phyloP scores from a whole-genome alignment of 1,284 basidiomycete species.

The Xanthoconium separans region DNA sequence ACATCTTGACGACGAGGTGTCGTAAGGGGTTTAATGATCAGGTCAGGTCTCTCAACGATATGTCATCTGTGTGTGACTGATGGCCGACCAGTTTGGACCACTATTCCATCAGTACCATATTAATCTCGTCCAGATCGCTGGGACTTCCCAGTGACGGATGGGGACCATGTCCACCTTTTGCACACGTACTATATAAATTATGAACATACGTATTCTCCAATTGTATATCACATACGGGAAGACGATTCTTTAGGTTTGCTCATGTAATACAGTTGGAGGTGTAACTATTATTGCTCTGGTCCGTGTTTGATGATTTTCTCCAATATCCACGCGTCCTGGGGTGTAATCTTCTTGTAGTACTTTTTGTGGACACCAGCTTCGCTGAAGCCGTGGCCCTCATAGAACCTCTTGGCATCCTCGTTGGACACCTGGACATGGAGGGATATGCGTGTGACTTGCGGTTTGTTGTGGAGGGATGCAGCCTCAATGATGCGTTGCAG shows the following conservation, averaged over 20 bases:
- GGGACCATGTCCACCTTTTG: slow-evolving; percentile 22
- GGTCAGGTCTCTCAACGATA: slow-evolving; percentile 15
- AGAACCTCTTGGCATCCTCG: slow-evolving; percentile 67
- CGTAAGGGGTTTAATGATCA: slow-evolving; percentile 18
- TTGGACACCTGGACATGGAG: slow-evolving; percentile 81
- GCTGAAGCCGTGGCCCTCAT: slow-evolving; percentile 74
- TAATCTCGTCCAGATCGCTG: slow-evolving; percentile 25
- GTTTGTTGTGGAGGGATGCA: slow-evolving; percentile 54
- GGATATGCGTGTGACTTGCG: slow-evolving; percentile 66
- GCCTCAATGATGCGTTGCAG: slow-evolving; percentile 63
- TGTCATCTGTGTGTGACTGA: slow-evolving; percentile 20
- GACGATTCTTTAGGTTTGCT: slow-evolving; percentile 9
- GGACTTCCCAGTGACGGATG: slow-evolving; percentile 9
- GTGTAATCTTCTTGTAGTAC: slow-evolving; percentile 82
- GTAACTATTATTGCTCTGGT: slow-evolving; percentile 25
- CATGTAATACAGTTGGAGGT: slow-evolving; percentile 26
- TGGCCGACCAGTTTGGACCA: slow-evolving; percentile 12
- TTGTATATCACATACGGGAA: slow-evolving; percentile 17
- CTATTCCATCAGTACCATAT: slow-evolving; percentile 24
- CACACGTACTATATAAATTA: slow-evolving; percentile 32
- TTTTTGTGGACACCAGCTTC: slow-evolving; percentile 60
- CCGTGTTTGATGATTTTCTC: slow-evolving; percentile 43
- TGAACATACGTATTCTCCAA: slow-evolving; percentile 24
- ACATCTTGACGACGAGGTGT: slow-evolving; percentile 28
- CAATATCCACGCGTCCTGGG: slow-evolving; percentile 78